Percentiles rank a stretch among this genome's conserved stretches.
phyloP scores from a whole-genome alignment of 2,329 filamentous ascomycete genomes.

The Fusarium sp. region DNA sequence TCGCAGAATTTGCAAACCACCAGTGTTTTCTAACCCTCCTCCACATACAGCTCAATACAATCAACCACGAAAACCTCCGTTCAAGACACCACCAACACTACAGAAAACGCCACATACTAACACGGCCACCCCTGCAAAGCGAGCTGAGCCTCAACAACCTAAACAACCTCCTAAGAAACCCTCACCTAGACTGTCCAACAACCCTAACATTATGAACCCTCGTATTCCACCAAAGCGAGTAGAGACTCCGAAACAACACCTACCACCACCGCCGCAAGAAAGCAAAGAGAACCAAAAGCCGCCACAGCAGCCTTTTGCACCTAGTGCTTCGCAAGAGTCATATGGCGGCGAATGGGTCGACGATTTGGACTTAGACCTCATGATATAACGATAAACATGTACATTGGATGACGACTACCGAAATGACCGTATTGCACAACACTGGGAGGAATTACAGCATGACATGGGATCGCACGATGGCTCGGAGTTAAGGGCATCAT shows the following conservation, averaged over 20 bases:
- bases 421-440: neutral
- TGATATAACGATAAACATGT: constrained; percentile 35
- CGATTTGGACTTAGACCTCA: constrained; percentile 48
- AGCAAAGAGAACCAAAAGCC: constrained; percentile 42
- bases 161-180: neutral
- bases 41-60: neutral
- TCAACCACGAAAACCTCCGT: neutral
- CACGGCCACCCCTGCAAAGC: neutral
- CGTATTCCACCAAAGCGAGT: neutral
- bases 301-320: constrained; percentile 7
- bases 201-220: neutral
- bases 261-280: neutral
- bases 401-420: constrained; percentile 11
- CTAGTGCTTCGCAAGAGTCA: constrained; percentile 50
- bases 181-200: neutral
- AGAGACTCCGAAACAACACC: neutral
- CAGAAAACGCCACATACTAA: constrained; percentile 2
- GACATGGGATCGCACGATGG: neutral
- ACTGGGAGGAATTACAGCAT: neutral
- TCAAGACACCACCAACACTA: neutral
- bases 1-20: neutral
- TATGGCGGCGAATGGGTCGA: constrained; percentile 54
- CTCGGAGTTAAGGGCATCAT: constrained; percentile 7
- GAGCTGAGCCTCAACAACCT: neutral
- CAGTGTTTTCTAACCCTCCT: neutral